Conservation (phyloP, 129 eudicot species). For the Calendula officinalis region DNA sequence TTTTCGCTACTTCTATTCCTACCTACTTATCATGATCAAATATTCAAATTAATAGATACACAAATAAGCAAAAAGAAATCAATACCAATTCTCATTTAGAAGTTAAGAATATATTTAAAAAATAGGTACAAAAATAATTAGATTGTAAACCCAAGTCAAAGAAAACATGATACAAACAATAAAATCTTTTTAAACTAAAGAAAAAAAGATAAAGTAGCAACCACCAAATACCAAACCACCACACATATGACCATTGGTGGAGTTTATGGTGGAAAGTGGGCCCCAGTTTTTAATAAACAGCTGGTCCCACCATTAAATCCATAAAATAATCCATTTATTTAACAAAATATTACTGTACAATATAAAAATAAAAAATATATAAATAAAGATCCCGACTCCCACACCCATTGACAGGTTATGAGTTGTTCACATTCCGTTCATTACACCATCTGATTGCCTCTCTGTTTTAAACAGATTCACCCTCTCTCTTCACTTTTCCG, state of each 20-base stretch:
- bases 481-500: conserved; percentile 22
- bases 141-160: no score
- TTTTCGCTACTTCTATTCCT: no score
- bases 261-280: conserved; percentile 23
- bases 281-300: not conserved
- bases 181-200: no score
- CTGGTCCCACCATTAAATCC: not conserved
- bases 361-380: not conserved
- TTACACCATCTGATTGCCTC: conserved; percentile 29
- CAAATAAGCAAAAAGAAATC: no score
- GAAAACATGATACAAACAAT: no score
- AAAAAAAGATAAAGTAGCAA: not conserved
- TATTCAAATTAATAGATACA: no score
- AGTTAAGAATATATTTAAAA: no score
- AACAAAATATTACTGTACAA: not conserved
- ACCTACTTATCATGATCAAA: no score
- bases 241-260: conserved; percentile 2
- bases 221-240: conserved; percentile 7
- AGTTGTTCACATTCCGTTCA: conserved; percentile 34
- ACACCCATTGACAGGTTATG: conserved; percentile 32
- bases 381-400: conserved; percentile 26
- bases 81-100: no score
- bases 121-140: no score
- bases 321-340: not conserved
- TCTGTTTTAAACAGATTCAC: conserved; percentile 29